Conservation (phyloP, 2,329 filamentous ascomycete species). For the Basipetospora chlamydospora region DNA sequence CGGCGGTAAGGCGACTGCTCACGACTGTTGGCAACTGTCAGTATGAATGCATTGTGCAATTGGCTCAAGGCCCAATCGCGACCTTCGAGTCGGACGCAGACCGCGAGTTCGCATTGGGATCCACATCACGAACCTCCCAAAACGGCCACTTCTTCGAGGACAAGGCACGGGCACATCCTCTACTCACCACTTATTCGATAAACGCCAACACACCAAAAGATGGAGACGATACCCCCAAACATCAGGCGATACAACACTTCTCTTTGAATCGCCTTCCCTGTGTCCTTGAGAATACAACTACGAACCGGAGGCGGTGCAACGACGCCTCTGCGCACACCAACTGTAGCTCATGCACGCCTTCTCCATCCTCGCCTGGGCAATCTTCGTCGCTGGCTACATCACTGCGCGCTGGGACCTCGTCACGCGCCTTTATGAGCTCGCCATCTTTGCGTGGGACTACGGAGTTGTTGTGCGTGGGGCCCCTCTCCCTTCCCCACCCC, state of each 20-base stretch:
- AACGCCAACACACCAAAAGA: not conserved
- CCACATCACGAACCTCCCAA: too few relatives aligned
- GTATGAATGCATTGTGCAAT: too few relatives aligned
- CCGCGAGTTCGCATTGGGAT: too few relatives aligned
- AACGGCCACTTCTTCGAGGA: too few relatives aligned
- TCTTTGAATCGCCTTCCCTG: not conserved
- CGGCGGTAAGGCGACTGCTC: too few relatives aligned
- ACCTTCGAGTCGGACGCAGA: too few relatives aligned
- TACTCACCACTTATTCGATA: too few relatives aligned
- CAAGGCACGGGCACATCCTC: not conserved
- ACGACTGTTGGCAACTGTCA: too few relatives aligned
- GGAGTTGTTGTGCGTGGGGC: constrained; percentile 69
- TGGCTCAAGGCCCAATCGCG: too few relatives aligned
- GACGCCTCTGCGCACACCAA: constrained; percentile 1
- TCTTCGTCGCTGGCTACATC: constrained; percentile 99
- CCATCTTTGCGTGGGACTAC: constrained; percentile 97
- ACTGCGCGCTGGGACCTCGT: constrained; percentile 98
- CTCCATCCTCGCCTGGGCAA: constrained; percentile 85
- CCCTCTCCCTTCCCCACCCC: not conserved
- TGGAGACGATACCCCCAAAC: not conserved
- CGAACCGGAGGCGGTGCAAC: constrained; percentile 4
- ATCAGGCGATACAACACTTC: not conserved
- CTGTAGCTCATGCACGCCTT: constrained; percentile 76
- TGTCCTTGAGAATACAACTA: too few relatives aligned
- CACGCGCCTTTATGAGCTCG: constrained; percentile 89